Evolutionary conservation across 148 eudicot genomes (phyloP), one percentile per base, ranked within the genome.

Genomic region (Pouteria glomerata): DNA sequence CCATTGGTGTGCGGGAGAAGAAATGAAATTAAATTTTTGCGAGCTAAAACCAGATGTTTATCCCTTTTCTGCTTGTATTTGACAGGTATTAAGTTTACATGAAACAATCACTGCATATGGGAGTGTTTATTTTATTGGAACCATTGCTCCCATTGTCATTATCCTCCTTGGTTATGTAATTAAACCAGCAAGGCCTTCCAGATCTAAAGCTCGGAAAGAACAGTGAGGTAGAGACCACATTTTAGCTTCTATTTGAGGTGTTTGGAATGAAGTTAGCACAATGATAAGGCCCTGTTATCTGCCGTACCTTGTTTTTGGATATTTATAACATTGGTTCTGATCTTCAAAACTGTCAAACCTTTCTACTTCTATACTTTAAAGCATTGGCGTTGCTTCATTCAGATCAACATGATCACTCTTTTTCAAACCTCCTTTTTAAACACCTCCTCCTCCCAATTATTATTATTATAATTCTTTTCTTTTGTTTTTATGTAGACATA

Each of bases 41-140:
- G 8, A 33, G 37, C 63, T 50, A 55, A 44, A 65, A 44, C 27
- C 35, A 42, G 52, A 52, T 60, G 27, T 14, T 56, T 70, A 3
- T 53, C 26, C 3, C n/a, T n/a, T n/a, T n/a, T n/a, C 19, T 61
- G 59, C 45, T 68, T 74, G 26, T 42, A 31, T 53, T 23, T 79
- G 34, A 35, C 90, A 96, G 99, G 99, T 96, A 50, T 80, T 96
- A 76, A 96, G 92, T 82, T 73, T 96, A 75, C 95, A 82, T 12
- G 99, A 96, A 79, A 96, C 99, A 16, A 55, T 96, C 52, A 58
- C 76, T 48, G 87, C 96, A 53, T 92, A 88, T 64, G 85, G 89
- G 68, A 96, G 99, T 26, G 97, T 96, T 47, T 84, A 90, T 75
- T 92, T 78, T 74, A 59, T 92, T 34, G 99, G 96, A 27, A 92